Conservation (phyloP, 1,139 yeast species). For the Kodamaea alishanica region DNA sequence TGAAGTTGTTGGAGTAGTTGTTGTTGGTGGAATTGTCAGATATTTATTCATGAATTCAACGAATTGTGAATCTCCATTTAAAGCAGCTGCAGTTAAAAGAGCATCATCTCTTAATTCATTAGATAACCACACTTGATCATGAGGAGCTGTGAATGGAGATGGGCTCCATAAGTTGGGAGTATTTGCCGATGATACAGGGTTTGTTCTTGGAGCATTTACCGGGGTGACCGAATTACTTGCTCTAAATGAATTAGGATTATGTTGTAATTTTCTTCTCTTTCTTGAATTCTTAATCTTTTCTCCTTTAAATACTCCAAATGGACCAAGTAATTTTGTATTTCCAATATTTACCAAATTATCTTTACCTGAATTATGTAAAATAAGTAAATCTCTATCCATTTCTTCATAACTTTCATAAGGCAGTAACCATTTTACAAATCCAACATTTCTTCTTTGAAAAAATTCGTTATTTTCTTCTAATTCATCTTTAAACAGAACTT, state of each 20-base stretch:
- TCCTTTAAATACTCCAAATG: constrained; percentile 71
- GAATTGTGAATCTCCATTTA: constrained; percentile 59
- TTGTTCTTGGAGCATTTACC: constrained; percentile 1
- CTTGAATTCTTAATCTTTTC: constrained; percentile 1
- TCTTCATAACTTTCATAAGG: constrained; percentile 74
- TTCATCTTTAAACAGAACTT: constrained; percentile 22
- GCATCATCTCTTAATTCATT: constrained; percentile 71
- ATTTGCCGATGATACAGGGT: constrained; percentile 1
- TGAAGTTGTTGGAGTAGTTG: constrained; percentile 3
- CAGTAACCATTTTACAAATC: constrained; percentile 64
- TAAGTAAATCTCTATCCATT: constrained; percentile 68
- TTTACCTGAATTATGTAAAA: constrained; percentile 53
- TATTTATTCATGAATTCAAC: constrained; percentile 48
- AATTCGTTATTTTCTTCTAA: constrained; percentile 31
- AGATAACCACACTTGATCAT: constrained; percentile 58
- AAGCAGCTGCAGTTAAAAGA: constrained; percentile 66
- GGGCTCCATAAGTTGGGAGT: not conserved
- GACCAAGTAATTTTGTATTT: constrained; percentile 64
- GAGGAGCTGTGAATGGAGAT: constrained; percentile 11
- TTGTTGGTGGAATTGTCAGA: constrained; percentile 9
- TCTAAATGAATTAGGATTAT: not conserved
- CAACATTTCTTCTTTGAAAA: constrained; percentile 71
- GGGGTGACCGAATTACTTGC: not conserved
- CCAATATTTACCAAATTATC: constrained; percentile 32
- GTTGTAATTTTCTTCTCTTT: constrained; percentile 1